Conservation (phyloP, 148 eudicot genomes). For the Amaranthus hypochondriacus region DNA sequence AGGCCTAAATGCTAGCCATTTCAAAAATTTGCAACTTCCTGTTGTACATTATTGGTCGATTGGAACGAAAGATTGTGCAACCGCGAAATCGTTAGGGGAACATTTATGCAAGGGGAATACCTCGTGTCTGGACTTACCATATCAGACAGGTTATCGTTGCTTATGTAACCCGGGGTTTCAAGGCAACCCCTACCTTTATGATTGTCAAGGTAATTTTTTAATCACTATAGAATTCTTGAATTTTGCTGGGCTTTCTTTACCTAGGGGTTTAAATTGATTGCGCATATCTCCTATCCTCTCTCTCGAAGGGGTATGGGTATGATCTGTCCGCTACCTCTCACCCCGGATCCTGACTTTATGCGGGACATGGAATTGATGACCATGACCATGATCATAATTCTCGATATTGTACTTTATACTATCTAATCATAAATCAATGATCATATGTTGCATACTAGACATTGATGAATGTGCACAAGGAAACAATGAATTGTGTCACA, state of each 20-base stretch:
- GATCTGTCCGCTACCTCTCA: no score
- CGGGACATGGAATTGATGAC: no score
- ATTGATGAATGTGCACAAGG: constrained; percentile 30
- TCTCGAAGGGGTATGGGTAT: no score
- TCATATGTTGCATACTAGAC: constrained; percentile 14
- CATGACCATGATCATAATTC: no score
- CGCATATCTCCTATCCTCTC: no score
- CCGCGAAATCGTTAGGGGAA: constrained; percentile 3
- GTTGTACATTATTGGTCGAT: constrained; percentile 24
- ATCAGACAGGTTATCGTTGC: constrained; percentile 37
- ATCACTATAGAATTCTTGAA: neutral
- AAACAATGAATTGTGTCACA: neutral
- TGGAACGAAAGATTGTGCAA: constrained; percentile 8
- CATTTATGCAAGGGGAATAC: constrained; percentile 28
- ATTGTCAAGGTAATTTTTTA: constrained; percentile 31
- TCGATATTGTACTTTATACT: no score
- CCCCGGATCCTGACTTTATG: no score
- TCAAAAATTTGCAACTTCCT: constrained; percentile 13
- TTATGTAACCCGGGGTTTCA: constrained; percentile 34
- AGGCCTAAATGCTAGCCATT: neutral
- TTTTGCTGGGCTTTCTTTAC: no score
- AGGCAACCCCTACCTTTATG: constrained; percentile 45
- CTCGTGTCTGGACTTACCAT: constrained; percentile 24
- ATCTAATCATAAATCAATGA: neutral
- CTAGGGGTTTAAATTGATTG: no score